Evolutionary conservation across 1,139 yeast genomes (phyloP).

Genomic region (Debaryomyces sp.): DNA sequence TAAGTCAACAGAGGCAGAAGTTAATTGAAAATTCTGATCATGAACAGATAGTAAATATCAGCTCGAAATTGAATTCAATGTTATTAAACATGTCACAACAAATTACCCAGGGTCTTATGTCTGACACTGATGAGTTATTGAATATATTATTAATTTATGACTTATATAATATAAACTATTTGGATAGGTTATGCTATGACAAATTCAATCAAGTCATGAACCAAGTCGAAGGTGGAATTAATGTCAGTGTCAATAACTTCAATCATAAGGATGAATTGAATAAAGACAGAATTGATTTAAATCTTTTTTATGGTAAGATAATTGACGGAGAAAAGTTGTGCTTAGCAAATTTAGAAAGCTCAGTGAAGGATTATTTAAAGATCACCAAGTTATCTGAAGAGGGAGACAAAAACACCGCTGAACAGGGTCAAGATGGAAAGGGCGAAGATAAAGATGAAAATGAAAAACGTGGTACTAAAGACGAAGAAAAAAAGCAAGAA

Average conservation of each 20-base stretch:
- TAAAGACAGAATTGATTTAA: constrained; percentile 48
- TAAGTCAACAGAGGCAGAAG: constrained; percentile 46
- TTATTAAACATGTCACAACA: constrained; percentile 44
- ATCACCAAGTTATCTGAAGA: constrained; percentile 20
- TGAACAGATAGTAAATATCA: constrained; percentile 33
- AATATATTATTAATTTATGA: constrained; percentile 70
- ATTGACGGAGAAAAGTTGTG: constrained; percentile 91
- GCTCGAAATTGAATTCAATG: constrained; percentile 38
- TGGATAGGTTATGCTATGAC: constrained; percentile 64
- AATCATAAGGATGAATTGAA: constrained; percentile 38
- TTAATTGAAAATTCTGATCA: constrained; percentile 29
- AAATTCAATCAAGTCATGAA: constrained; percentile 83
- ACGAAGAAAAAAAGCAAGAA: constrained; percentile 13
- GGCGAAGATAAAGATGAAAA: constrained; percentile 20
- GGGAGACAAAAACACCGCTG: constrained; percentile 16
- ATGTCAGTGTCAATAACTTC: constrained; percentile 56
- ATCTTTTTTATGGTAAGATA: constrained; percentile 73
- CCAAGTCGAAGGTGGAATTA: constrained; percentile 90
- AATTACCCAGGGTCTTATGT: constrained; percentile 63
- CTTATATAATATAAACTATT: constrained; percentile 65
- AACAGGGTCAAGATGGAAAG: constrained; percentile 23
- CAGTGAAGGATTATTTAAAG: constrained; percentile 51
- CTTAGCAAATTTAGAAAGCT: constrained; percentile 80
- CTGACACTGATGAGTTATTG: constrained; percentile 60
- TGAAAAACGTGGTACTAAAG: constrained; percentile 5